Base-by-base conservation (phyloP, 2,329 filamentous ascomycete genomes). In the Teratosphaeria nubilosa region DNA sequence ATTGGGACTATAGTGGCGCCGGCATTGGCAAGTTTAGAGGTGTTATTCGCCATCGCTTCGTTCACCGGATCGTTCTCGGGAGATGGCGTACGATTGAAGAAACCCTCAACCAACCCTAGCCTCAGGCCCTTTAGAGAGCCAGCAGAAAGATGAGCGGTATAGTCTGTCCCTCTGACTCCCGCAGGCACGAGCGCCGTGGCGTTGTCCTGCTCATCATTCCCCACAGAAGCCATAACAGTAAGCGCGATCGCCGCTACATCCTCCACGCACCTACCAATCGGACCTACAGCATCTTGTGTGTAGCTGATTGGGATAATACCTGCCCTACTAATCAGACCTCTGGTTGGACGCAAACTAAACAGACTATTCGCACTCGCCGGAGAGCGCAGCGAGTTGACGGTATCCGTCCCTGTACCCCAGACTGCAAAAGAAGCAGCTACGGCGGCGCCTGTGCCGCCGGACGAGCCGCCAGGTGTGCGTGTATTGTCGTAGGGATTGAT, bases 401-500 rank as follows among this genome's bases (percentile, higher is more conserved):
- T 71, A 54, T 72, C 69, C n/a, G 68, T 66, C 4, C 69, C 69
- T 11, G 68, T 68, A 13, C 67, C 67, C 52, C 83, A 74, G 0
- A 86, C 75, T 1, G 80, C 81, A 58, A 86, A 78, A 24, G 78
- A 82, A 1, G 78, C 74, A 14, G 80, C 83, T 30, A 87, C 73
- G 0, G 82, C 82, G 0, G 82, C 83, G 0, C 81, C 83, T 0
- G 81, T 84, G 0, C 84, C 85, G 11, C 84, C 84, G 31, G 82
- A 85, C 51, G 80, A 84, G 0, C 84, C 85, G 3, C 84, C 85
- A 0, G 84, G 84, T 0, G 84, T 87, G n/a, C 86, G 79, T 0
- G 76, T 77, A 1, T 74, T 69, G 67, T 88, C 84, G 63, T 90
- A 88, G 0, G 85, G 83, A 67, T 87, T 87, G 60, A 82, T 68